Conservation (phyloP, 2,329 filamentous ascomycete genomes). For the Pestalotiopsis sp. region DNA sequence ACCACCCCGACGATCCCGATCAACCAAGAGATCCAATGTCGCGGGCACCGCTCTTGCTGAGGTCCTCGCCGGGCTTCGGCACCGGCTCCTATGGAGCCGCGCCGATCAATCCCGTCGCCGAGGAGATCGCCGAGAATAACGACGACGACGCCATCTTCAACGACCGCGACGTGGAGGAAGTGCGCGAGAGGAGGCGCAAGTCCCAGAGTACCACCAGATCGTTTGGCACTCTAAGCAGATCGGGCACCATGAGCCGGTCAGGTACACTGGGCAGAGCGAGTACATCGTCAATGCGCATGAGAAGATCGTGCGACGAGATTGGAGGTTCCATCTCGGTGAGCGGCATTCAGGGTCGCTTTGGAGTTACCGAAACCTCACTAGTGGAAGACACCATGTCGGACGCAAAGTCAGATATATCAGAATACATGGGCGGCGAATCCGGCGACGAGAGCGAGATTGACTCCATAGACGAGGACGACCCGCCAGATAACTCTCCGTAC, state of each 20-base stretch:
- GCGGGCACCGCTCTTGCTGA: slow-evolving; percentile 58
- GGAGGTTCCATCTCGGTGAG: slow-evolving; percentile 54
- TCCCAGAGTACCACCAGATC: slow-evolving; percentile 27
- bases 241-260: slow-evolving; percentile 26
- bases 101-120: slow-evolving; percentile 44
- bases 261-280: slow-evolving; percentile 23
- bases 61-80: slow-evolving; percentile 61
- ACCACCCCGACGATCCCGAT: slow-evolving; percentile 23
- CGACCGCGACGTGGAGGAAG: slow-evolving; percentile 21
- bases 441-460: slow-evolving; percentile 36
- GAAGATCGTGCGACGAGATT: slow-evolving; percentile 49
- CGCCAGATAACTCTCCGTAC: slow-evolving; percentile 73
- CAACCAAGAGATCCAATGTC: slow-evolving; percentile 35
- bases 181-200: slow-evolving; percentile 25
- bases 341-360: slow-evolving; percentile 56
- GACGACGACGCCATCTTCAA: slow-evolving; percentile 31
- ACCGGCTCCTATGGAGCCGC: slow-evolving; percentile 64
- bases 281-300: slow-evolving; percentile 29
- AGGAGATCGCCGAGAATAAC: slow-evolving; percentile 24
- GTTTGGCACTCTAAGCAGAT: slow-evolving; percentile 18
- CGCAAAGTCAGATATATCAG: slow-evolving; percentile 36
- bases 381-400: slow-evolving; percentile 48
- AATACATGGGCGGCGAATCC: slow-evolving; percentile 32
- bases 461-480: slow-evolving; percentile 46
- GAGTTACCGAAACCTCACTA: slow-evolving; percentile 50